A percentile compares a stretch with the other conserved stretches of the same genome.
Evolutionary conservation across 306 rosid genomes (phyloP).

Genomic region (Potentilla sterilis): DNA sequence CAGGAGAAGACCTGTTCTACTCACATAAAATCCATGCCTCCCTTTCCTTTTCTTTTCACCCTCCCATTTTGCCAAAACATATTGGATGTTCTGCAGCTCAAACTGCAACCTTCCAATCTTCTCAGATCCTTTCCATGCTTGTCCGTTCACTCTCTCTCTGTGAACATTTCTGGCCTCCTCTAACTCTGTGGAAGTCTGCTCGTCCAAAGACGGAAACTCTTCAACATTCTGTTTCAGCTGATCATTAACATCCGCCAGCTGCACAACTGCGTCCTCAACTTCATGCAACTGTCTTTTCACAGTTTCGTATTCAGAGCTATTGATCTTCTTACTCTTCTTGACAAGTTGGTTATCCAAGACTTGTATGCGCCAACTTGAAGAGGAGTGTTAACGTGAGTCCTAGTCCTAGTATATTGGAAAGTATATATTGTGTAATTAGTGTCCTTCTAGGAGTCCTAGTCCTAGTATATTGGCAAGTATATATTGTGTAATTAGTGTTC

Average conservation of each 20-base stretch:
- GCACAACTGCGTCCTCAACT: slow-evolving; percentile 65
- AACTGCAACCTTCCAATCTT: slow-evolving; percentile 82
- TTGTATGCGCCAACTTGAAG: too few relatives aligned
- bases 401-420: too few relatives aligned
- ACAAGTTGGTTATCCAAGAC: too few relatives aligned
- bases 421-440: too few relatives aligned
- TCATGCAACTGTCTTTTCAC: slow-evolving; percentile 70
- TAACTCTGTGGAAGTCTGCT: slow-evolving; percentile 37
- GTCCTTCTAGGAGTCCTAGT: too few relatives aligned
- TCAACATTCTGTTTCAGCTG: slow-evolving; percentile 57
- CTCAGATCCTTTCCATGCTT: slow-evolving; percentile 67
- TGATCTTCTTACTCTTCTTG: slow-evolving; percentile 50
- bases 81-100: slow-evolving; percentile 81
- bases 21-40: slow-evolving; percentile 58
- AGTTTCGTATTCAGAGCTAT: slow-evolving; percentile 47
- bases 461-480: too few relatives aligned
- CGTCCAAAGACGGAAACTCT: slow-evolving; percentile 40
- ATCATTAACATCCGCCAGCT: slow-evolving; percentile 54
- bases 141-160: slow-evolving; percentile 55
- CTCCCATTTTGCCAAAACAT: slow-evolving; percentile 59
- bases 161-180: slow-evolving; percentile 49
- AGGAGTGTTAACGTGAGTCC: too few relatives aligned
- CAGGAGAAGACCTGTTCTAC: slow-evolving; percentile 62
- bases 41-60: slow-evolving; percentile 59
- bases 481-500: too few relatives aligned